Conservation (phyloP, 176 grass and related monocot species). For the Miscanthus lutarioriparius region DNA sequence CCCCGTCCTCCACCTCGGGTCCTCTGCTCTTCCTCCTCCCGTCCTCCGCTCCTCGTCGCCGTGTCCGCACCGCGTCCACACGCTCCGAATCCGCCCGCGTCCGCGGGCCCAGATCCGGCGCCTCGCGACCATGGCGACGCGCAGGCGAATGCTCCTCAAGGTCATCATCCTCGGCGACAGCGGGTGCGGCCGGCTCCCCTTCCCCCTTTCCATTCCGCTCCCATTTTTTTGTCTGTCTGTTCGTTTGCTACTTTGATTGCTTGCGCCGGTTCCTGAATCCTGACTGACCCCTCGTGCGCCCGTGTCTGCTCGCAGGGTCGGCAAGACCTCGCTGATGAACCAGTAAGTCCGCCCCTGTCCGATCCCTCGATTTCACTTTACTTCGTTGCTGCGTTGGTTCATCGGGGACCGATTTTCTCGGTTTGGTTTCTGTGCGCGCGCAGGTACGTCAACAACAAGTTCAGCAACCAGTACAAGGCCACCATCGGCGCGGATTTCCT, state of each 20-base stretch:
- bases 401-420: background rate
- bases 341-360: conserved; percentile 51
- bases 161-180: conserved; percentile 99
- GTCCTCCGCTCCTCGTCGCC: background rate
- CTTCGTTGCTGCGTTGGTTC: background rate
- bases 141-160: conserved; percentile 96
- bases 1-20: background rate
- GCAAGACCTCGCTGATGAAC: conserved; percentile 96
- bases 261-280: conserved; percentile 19
- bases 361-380: background rate
- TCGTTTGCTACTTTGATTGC: background rate
- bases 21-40: background rate
- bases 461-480: conserved; percentile 97
- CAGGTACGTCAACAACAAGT: conserved; percentile 94
- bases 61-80: background rate
- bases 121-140: conserved; percentile 63
- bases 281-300: background rate
- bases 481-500: conserved; percentile 93
- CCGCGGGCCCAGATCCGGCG: conserved; percentile 20
- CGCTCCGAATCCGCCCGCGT: background rate
- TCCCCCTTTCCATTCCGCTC: background rate
- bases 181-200: conserved; percentile 44
- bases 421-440: background rate
- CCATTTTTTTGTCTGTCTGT: background rate
- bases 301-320: conserved; percentile 53